phyloP scores from a whole-genome alignment of 495 filamentous ascomycete species.

The Mytilinidion resinicola region DNA sequence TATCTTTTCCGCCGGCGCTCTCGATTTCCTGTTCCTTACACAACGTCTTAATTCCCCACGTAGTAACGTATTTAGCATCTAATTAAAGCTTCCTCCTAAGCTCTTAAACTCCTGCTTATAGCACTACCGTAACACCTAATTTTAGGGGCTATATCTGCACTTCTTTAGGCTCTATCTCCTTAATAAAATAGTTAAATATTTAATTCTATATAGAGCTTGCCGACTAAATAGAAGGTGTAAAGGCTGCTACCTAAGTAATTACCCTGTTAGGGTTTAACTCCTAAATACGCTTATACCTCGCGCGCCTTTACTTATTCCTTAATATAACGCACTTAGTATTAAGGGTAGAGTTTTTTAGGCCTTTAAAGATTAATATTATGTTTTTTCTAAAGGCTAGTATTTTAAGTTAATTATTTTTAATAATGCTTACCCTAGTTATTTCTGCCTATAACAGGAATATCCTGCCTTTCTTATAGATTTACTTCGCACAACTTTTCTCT shows the following conservation, averaged over 20 bases:
- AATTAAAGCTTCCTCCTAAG: no score
- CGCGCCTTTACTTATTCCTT: background rate
- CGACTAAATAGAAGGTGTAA: background rate
- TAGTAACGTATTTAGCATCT: no score
- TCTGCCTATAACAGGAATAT: no score
- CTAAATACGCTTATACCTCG: background rate
- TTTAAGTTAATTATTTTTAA: background rate
- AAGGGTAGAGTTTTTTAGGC: background rate
- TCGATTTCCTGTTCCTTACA: no score
- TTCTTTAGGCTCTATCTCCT: no score
- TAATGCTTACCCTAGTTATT: background rate
- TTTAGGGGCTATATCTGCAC: no score
- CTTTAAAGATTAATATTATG: slow-evolving; percentile 1
- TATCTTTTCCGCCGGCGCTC: no score
- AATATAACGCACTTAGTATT: background rate
- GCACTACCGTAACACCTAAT: no score
- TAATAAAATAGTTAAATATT: background rate
- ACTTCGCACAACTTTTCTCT: no score
- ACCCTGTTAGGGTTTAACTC: background rate
- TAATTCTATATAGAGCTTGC: background rate
- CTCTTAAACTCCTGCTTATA: no score
- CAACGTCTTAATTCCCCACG: no score
- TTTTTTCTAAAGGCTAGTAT: background rate
- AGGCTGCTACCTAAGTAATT: background rate
- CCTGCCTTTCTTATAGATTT: no score